Percentiles rank a stretch among this genome's conserved stretches.
phyloP scores from a whole-genome alignment of 164 flowering plant genomes.

The Hamamelis virginiana region DNA sequence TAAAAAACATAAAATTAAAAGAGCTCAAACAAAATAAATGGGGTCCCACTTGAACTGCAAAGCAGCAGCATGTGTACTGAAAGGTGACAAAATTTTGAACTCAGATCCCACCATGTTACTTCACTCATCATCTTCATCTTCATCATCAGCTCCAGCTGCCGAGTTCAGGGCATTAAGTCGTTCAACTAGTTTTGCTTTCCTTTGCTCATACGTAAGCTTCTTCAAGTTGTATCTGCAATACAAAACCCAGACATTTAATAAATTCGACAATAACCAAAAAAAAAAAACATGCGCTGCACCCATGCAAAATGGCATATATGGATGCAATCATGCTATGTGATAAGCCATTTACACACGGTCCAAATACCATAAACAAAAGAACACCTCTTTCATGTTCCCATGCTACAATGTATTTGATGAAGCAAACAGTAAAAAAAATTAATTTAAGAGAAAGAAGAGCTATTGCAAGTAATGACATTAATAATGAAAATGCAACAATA shows the following conservation, averaged over 20 bases:
- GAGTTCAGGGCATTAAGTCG: slow-evolving; percentile 64
- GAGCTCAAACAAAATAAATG: not conserved
- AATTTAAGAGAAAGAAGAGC: no score
- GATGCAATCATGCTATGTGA: no score
- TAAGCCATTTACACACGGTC: no score
- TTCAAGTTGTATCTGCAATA: slow-evolving; percentile 56
- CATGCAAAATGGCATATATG: no score
- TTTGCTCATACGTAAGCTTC: slow-evolving; percentile 65
- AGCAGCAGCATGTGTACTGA: not conserved
- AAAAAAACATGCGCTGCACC: no score
- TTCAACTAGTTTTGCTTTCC: slow-evolving; percentile 55
- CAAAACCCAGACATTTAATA: not conserved
- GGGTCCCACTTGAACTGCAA: not conserved
- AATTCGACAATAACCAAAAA: no score
- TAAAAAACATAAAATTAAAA: not conserved
- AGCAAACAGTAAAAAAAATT: no score
- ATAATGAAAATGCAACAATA: no score
- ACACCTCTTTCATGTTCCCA: no score
- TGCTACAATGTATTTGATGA: no score
- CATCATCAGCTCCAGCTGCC: slow-evolving; percentile 44
- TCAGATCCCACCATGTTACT: not conserved
- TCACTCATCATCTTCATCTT: slow-evolving; percentile 54
- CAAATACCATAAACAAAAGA: no score
- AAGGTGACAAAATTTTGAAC: not conserved
- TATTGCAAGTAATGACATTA: no score